Evolutionary conservation across 371 early-diverging fungal species (phyloP).

Genomic region (Mucor irregularis): DNA sequence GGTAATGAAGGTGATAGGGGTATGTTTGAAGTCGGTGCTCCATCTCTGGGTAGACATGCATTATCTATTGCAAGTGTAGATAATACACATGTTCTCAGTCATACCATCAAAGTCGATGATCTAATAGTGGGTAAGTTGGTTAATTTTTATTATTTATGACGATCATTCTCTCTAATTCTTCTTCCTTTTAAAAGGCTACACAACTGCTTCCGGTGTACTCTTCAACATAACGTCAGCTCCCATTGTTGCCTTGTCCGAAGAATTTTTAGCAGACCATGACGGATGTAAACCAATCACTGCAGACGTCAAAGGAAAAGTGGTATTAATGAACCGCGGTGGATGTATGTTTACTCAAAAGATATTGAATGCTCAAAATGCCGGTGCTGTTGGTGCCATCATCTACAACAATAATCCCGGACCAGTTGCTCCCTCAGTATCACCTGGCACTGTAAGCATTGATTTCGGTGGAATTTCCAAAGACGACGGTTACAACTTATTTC

Average conservation of each 20-base stretch:
- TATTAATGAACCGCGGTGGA: constrained; percentile 59
- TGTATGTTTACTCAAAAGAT: constrained; percentile 54
- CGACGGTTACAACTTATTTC: constrained; percentile 38
- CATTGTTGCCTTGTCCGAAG: constrained; percentile 24
- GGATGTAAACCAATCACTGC: constrained; percentile 44
- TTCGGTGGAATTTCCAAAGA: constrained; percentile 41
- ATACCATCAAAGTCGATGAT: constrained; percentile 22
- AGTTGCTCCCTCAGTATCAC: constrained; percentile 28
- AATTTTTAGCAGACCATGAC: constrained; percentile 28
- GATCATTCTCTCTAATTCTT: not conserved
- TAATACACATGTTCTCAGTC: constrained; percentile 39
- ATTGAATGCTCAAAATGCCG: constrained; percentile 53
- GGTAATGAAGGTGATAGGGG: constrained; percentile 78
- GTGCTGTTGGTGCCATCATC: constrained; percentile 63
- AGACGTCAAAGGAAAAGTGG: constrained; percentile 54
- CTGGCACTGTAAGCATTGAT: constrained; percentile 28
- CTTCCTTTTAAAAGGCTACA: constrained; percentile 19
- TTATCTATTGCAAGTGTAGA: constrained; percentile 79
- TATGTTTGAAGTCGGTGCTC: constrained; percentile 58
- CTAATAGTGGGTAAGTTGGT: constrained; percentile 20
- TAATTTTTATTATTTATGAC: not conserved
- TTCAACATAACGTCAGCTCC: constrained; percentile 14
- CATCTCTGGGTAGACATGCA: constrained; percentile 63
- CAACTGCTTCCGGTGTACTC: constrained; percentile 23
- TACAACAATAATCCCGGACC: constrained; percentile 44